Evolutionary conservation across 2,329 filamentous ascomycete genomes (phyloP), one percentile per base, ranked within the genome.

Genomic region (Nakataea oryzae): DNA sequence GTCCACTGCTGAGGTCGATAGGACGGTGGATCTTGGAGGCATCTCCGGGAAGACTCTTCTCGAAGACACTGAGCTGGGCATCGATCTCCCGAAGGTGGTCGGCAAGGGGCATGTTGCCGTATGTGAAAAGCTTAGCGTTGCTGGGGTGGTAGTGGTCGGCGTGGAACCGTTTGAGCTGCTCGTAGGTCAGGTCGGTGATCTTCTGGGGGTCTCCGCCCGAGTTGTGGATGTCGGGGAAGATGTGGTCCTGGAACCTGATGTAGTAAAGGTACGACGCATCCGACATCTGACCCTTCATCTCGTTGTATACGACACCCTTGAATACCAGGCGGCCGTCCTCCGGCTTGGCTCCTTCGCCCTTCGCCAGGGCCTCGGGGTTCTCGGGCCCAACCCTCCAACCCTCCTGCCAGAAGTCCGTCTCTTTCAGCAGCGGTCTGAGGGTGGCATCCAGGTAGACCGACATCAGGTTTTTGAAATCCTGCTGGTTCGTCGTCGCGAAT

Each of bases 241-340:
- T 91, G 72, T 95, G 89, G 69, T 97, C 92, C 71, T 96, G 91
- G 75, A 96, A 99, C 61, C 89, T 85, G 67, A 97, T 96, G 74
- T 97, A 97, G 78, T 91, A 99, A 0, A 97, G 79, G 70, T 99
- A 99, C 67, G 91, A 91, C 8, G 93, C 92, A 73, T 99, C 95
- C 2, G 95, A 97, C 87, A 97, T 96, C 72, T 97, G 93, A 0
- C 95, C 95, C 77, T 99, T 99, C 95, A 99, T 99, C 78, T 99
- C 95, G 70, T 99, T 99, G 78, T 97, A 97, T 0, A 97, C 93
- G 1, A 97, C 95, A 29, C 93, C 93, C 77, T 97, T 97, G 81
- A 97, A 97, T 0, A 96, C 90, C 54, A 96, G 77, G 65, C 85
- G 86, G 72, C 86, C 85, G 70, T 86, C 83, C 62, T 86, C 81